A percentile compares a stretch with the other conserved stretches of the same genome.
These are phyloP conservation scores for Rostrohypoxylon terebratum DNA, from an alignment of 495 filamentous ascomycete species.

Conservation along the genomic window DNA sequence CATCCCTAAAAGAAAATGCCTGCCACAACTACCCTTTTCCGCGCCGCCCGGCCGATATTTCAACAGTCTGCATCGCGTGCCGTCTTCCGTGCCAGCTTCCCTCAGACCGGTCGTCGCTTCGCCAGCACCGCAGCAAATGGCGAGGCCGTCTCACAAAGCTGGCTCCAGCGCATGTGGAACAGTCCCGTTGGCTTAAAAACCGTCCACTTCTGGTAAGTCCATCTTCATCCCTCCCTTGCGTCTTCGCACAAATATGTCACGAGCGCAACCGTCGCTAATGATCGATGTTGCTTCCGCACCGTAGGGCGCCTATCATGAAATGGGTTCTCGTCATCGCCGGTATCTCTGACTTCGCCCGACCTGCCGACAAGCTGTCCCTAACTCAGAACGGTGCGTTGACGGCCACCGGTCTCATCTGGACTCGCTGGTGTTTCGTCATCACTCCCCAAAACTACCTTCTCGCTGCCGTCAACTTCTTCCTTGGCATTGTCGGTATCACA, in stretches of 20 bases:
- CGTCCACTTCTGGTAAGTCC: slow-evolving; percentile 91
- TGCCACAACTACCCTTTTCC: slow-evolving; percentile 55
- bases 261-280: slow-evolving; percentile 18
- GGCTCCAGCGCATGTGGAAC: slow-evolving; percentile 81
- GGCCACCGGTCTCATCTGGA: slow-evolving; percentile 96
- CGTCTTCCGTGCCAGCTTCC: slow-evolving; percentile 63
- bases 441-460: slow-evolving; percentile 90
- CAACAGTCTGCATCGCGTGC: slow-evolving; percentile 51
- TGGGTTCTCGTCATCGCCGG: slow-evolving; percentile 94
- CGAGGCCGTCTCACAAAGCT: slow-evolving; percentile 62
- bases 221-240: background rate
- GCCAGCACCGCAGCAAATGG: slow-evolving; percentile 68
- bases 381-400: slow-evolving; percentile 90
- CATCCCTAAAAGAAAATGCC: slow-evolving; percentile 47
- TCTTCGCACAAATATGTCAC: background rate
- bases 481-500: slow-evolving; percentile 83
- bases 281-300: background rate
- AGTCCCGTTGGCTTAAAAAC: slow-evolving; percentile 92
- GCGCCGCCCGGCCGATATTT: slow-evolving; percentile 64
- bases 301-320: slow-evolving; percentile 97
- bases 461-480: slow-evolving; percentile 98
- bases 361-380: slow-evolving; percentile 90
- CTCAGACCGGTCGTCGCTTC: slow-evolving; percentile 69
- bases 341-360: slow-evolving; percentile 89
- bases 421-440: slow-evolving; percentile 97